A percentile compares a stretch with the other conserved stretches of the same genome.
These are phyloP conservation scores for Tetrapyrgos nigripes DNA, from an alignment of 1,284 basidiomycete genomes.

Conservation along the genomic window DNA sequence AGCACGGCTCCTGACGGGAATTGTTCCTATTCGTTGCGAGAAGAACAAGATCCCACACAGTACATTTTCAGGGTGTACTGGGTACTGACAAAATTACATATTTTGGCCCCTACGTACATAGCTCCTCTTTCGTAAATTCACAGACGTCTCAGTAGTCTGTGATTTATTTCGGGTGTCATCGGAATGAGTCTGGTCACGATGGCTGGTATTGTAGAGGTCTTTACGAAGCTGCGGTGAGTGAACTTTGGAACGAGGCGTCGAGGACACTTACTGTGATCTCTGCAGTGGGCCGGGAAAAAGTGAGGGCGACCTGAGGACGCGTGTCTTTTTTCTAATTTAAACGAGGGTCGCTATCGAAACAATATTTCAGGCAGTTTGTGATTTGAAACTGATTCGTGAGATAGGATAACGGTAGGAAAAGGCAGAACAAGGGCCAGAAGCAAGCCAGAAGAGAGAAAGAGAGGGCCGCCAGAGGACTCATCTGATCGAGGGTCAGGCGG, in stretches of 20 bases:
- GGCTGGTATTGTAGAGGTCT: not conserved
- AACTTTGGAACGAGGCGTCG: not conserved
- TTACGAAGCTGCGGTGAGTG: not conserved
- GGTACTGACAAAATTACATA: not conserved
- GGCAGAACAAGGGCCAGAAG: not conserved
- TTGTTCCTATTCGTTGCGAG: no score
- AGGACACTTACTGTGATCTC: not conserved
- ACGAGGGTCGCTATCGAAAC: not conserved
- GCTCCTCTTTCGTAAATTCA: not conserved
- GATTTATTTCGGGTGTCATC: not conserved
- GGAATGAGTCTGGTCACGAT: not conserved
- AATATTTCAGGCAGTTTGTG: not conserved
- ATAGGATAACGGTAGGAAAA: not conserved
- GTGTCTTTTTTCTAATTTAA: no score
- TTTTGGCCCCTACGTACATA: not conserved
- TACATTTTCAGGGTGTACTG: no score
- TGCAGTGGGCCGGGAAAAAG: no score
- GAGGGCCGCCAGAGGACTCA: not conserved
- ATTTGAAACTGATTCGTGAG: no score
- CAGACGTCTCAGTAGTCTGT: no score
- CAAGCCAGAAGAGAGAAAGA: not conserved
- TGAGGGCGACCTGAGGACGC: no score
- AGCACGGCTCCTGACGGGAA: no score
- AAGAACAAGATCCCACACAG: no score
- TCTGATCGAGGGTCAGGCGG: not conserved